Base-by-base conservation (phyloP, 805 yeast genomes). In the Sugiyamaella boreocaroliniensis region DNA sequence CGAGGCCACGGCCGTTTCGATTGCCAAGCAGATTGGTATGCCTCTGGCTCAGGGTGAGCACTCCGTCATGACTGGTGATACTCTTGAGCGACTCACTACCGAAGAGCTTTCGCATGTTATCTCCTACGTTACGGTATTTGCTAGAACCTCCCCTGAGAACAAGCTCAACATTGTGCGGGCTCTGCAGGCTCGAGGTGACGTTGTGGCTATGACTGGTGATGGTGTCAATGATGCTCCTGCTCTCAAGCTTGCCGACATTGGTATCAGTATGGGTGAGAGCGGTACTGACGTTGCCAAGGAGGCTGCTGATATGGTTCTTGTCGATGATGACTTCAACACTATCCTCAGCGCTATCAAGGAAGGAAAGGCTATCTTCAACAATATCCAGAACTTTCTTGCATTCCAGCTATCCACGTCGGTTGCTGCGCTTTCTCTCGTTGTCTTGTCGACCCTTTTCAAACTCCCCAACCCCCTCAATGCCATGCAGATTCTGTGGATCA, bases 271-370 rank as follows among this genome's bases (percentile, higher is more conserved):
- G 83, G 83, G 84, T 1, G 95, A 90, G 61, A 84, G 86, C 73
- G 99, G 99, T 55, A 93, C 98, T 0, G 99, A 92, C 69, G 99
- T 92, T 42, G 99, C 99, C 47, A 92, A 92, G 65, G 99, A 92
- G 69, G 98, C 98, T 1, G 87, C 97, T 2, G 99, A 92, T 69
- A 92, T 92, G 98, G 92, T 92, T 51, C 76, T 92, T 58, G 92
- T 96, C 2, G 97, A 92, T 70, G 98, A 93, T 69, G 98, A 93
- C 67, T 93, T 93, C 71, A 83, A 95, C 53, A 92, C 98, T 1
- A 93, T 93, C 61, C 73, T 93, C 59, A 82, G 82, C 57, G 99
- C 99, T 4, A 89, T 92, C 60, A 92, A 87, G 69, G 99, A 93
- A 72, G 99, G 99, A 45, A 93, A 93, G 70, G 97, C 98, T 47